Evolutionary conservation across 805 yeast species (phyloP), one percentile per base, ranked within the genome.

Genomic region (Saccharomycopsis microspora): DNA sequence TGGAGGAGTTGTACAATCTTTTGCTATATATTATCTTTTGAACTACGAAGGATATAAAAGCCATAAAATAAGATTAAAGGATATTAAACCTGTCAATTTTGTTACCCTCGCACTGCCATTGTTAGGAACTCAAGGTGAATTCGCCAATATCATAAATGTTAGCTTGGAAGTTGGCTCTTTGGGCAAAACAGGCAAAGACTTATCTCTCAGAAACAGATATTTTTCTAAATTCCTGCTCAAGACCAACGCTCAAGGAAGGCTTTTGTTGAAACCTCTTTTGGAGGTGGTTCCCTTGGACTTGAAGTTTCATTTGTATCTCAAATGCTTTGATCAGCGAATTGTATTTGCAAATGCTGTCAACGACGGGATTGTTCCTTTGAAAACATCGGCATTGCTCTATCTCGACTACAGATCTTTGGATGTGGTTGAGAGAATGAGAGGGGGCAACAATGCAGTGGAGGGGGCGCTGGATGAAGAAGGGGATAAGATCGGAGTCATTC

Each of bases 331-430:
- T 39, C 67, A 82, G 51, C 70, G 97, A 53, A 87, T 96, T 0
- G 67, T 84, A 0, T 93, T 93, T 62, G 96, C 97, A 0, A 93
- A 93, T 64, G 81, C 85, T 0, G 70, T 85, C 19, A 82, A 93
- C 62, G 98, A 93, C 65, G 98, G 98, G 2, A 88, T 93, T 46
- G 98, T 93, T 1, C 97, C 98, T 0, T 67, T 93, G 56, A 68
- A 97, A 45, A 93, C 98, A 0, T 80, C 96, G 0, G 87, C 97
- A 0, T 65, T 90, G 46, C 63, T 90, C 31, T 90, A 82, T 58
- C 63, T 93, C 9, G 97, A 93, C 61, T 88, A 95, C 84, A 74
- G 74, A 50, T 94, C 87, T 3, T 65, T 83, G 11, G 67, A 74
- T 3, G 70, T 71, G 43, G 82, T 81, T 1, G 44, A 40, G 44